phyloP scores from a whole-genome alignment of 306 rosid genomes.

The Ceratonia siliqua region DNA sequence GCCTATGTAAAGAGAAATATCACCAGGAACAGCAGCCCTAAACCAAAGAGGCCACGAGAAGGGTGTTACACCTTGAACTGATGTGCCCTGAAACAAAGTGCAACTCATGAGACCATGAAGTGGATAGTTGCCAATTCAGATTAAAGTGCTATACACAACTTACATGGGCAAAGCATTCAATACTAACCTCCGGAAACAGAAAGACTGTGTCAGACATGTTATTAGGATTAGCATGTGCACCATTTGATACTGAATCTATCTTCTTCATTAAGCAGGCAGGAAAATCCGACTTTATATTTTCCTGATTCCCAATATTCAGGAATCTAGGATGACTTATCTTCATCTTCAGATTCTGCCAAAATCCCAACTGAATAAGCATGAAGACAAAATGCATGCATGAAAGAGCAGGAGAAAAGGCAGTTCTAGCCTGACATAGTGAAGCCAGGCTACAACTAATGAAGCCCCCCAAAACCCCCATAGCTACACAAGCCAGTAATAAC shows the following conservation, averaged over 20 bases:
- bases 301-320: conserved; percentile 66
- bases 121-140: conserved; percentile 26
- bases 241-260: conserved; percentile 40
- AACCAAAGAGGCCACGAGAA: conserved; percentile 96
- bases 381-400: conserved; percentile 30
- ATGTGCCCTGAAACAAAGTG: conserved; percentile 60
- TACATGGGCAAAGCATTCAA: conserved; percentile 19
- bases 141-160: conserved; percentile 23
- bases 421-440: conserved; percentile 22
- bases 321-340: conserved; percentile 91
- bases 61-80: conserved; percentile 65
- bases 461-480: not conserved
- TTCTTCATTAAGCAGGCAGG: conserved; percentile 76
- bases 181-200: conserved; percentile 85
- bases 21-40: conserved; percentile 92
- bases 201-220: conserved; percentile 55
- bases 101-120: conserved; percentile 37
- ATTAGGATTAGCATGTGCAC: conserved; percentile 37
- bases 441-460: conserved; percentile 16
- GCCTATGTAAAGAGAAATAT: conserved; percentile 69
- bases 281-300: conserved; percentile 56
- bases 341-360: conserved; percentile 87
- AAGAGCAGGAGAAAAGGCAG: conserved; percentile 29
- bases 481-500: conserved; percentile 5
- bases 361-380: conserved; percentile 31